Evolutionary conservation across 2,329 filamentous ascomycete genomes (phyloP), one percentile per base, ranked within the genome.

Genomic region (Fusarium devonianum): DNA sequence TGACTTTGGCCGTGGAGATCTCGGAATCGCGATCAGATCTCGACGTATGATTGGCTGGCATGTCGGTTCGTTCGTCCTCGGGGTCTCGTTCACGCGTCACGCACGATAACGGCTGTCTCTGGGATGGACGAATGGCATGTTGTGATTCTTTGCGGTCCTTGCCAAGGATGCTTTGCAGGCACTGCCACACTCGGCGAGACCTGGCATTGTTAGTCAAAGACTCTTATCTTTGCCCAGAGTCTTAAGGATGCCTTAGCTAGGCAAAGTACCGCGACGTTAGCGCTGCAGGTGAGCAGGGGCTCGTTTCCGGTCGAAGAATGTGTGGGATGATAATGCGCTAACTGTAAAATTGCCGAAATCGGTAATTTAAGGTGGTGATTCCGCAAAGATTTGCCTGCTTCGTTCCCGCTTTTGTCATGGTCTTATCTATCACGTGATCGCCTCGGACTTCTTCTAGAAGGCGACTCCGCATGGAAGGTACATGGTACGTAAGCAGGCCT

Each of bases 141-240:
- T 36, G 41, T 42, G 42, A 40, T 29, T 18, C 39, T 30, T 16
- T 35, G 36, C 41, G 32, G 53, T 43, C 21, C 26, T 36, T 23
- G 53, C 54, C 58, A 63, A 58, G 56, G 23, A 48, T 36, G 45
- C 53, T 61, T 38, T 63, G 61, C 61, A 60, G 51, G 58, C 61
- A 64, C 61, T 64, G 61, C 61, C 61, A 47, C 61, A 22, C 47
- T 50, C 46, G 46, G 38, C 45, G 53, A 48, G 50, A 56, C 47
- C 38, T 45, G 30, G 48, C 17, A 17, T 37, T 64, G 61, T 64
- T 64, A 64, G 61, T 51, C 49, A 40, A 16, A 14, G 40, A 22
- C 23, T 54, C 50, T 58, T 52, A 53, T 53, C 49, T 57, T 32
- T 56, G 50, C 58, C 47, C 29, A 56, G 35, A 53, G 18, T 29